Conservation (phyloP, 2,329 filamentous ascomycete species). For the Aureobasidium sp. region DNA sequence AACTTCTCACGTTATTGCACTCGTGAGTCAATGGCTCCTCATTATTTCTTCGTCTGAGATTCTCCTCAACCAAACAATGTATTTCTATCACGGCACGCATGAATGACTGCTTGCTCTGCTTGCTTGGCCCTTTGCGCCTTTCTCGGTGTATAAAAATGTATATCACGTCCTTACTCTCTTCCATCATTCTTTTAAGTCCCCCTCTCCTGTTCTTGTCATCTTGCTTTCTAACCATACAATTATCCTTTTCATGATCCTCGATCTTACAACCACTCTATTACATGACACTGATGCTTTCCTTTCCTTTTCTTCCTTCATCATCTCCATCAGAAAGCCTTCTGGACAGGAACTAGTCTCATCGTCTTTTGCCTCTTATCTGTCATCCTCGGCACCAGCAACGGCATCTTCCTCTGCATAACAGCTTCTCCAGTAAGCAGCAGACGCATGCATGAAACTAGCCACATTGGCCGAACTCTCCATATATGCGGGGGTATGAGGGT, state of each 20-base stretch:
- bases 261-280: background rate
- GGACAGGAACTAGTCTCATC: too few relatives aligned
- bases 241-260: background rate
- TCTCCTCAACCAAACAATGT: background rate
- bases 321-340: too few relatives aligned
- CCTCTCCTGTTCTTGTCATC: background rate
- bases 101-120: background rate
- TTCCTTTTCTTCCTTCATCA: too few relatives aligned
- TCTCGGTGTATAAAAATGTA: constrained; percentile 5
- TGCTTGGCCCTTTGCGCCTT: background rate
- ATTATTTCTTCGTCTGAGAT: background rate
- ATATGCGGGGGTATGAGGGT: background rate
- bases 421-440: background rate
- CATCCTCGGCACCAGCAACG: too few relatives aligned
- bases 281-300: too few relatives aligned
- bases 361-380: too few relatives aligned
- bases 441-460: background rate
- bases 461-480: background rate
- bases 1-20: background rate
- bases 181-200: background rate
- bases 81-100: constrained; percentile 3
- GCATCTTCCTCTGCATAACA: background rate
- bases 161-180: background rate
- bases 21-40: background rate
- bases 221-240: background rate